Base-by-base conservation (phyloP, 2,329 filamentous ascomycete species). In the Balansia obtecta region DNA sequence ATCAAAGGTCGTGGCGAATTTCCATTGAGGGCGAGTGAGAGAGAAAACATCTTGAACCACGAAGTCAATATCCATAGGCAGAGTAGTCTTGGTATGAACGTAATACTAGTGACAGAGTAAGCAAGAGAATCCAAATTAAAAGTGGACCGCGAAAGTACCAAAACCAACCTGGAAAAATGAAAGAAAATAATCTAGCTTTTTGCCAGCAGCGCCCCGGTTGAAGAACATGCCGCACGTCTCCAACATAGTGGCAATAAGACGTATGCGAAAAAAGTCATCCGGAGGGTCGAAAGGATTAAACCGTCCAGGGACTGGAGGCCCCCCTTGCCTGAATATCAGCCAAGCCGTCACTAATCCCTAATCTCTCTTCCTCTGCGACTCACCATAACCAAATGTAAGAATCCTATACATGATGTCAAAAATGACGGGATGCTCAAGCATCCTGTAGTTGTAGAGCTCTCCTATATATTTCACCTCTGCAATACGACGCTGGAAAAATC, bases 11-110 rank as follows among this genome's bases (percentile, higher is more conserved):
- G 81, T 77, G 18, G 87, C 82, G 44, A 96, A 72, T 66, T 93
- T 94, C 93, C 91, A 98, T 63, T 96, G 86, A 4, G 93, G 91
- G 45, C 93, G 80, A 12, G 89, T 85, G 34, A 89, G 70, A 27
- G 84, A 82, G 67, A 86, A 97, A 0, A 87, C 90, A 64, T 98
- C 93, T 64, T 96, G 90, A 7, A 98, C 80, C 44, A 96, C 83
- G 64, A 98, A 98, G 52, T 98, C 93, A 45, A 97, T 87, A 57
- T 98, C 93, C 88, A 98, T 94, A 0, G 94, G 93, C 39, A 96
- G 69, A 0, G 86, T 76, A 18, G 91, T 82, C 68, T 98, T 98
- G 18, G 87, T 89, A 60, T 86, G 83, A 57, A 97, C 85, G 67
- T 98, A 98, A 66, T 96, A 97, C 78, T 87, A 56, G n/a, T 27